Evolutionary conservation across 2,329 filamentous ascomycete species (phyloP), one percentile per base, ranked within the genome.

Genomic region (Hymenoscyphus albidus): DNA sequence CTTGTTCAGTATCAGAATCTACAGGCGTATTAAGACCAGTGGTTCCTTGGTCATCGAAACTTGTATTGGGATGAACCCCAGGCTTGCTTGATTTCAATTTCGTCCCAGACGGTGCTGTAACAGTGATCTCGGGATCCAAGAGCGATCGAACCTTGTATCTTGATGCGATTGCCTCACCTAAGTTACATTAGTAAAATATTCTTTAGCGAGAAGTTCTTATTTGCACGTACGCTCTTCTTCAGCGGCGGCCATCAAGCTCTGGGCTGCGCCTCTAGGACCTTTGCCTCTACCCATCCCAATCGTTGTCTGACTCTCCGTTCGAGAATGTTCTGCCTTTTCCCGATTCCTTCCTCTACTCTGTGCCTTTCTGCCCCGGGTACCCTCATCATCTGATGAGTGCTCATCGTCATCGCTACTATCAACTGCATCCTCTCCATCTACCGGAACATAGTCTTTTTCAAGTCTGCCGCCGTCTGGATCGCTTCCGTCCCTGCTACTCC

Each of bases 1-100:
- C 91, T 31, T 89, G 89, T 75, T 97, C 93, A 39, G 93, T 89
- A 65, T 98, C 95, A 1, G 92, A 96, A 68, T 92, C 90, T 64
- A 93, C 83, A 0, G 79, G 89, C 77, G 83, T 79, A 73, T 80
- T 76, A 2, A 78, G 78, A 3, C 81, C 80, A 5, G 85, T 86
- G n/a, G 78, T 72, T 2, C 66, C 70, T 44, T 71, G 70, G 14
- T 57, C 55, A 72, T 97, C 93, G 74, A 93, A 97, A 74, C 88
- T 95, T 12, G 91, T 96, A 62, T 87, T 86, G 0, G 93, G 93
- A 75, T 96, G 93, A 12, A 95, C 85, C 2, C 83, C 82, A 1
- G 81, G 74, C 74, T 86, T 88, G 67, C 72, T 78, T 61, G 77
- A 74, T 71, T 83, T 86, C 68, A 80, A 79, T 70, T 83, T 86